Percentiles rank a stretch among this genome's conserved stretches.
Evolutionary conservation across 2,329 filamentous ascomycete genomes (phyloP).

Genomic region (Pseudodiploospora longispora): DNA sequence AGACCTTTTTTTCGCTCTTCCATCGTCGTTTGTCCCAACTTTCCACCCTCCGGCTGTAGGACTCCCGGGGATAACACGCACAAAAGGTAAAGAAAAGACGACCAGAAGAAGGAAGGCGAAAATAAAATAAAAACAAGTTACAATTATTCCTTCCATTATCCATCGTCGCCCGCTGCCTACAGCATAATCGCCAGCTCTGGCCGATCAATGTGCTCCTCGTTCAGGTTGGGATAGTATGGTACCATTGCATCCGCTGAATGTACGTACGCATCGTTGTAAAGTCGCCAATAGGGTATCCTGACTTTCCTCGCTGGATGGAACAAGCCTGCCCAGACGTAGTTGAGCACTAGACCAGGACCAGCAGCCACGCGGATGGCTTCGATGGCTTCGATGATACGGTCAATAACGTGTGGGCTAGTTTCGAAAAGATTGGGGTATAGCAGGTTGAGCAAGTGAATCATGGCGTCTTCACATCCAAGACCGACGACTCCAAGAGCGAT

Average conservation of each 20-base stretch:
- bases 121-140: too few relatives aligned
- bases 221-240: constrained; percentile 85
- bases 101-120: too few relatives aligned
- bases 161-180: constrained; percentile 32
- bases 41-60: too few relatives aligned
- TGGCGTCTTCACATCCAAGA: constrained; percentile 93
- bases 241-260: constrained; percentile 91
- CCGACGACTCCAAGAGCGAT: constrained; percentile 96
- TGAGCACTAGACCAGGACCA: constrained; percentile 86
- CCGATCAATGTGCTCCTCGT: constrained; percentile 70
- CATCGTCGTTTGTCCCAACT: too few relatives aligned
- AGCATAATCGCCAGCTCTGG: constrained; percentile 78
- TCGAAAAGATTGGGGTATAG: constrained; percentile 97
- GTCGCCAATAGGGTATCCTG: constrained; percentile 85
- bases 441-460: constrained; percentile 94
- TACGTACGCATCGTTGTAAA: constrained; percentile 97
- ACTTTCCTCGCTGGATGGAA: constrained; percentile 98
- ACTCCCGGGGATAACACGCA: too few relatives aligned
- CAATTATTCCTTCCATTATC: background rate
- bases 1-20: too few relatives aligned
- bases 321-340: constrained; percentile 95
- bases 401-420: constrained; percentile 95
- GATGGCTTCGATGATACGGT: constrained; percentile 94
- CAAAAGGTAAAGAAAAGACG: too few relatives aligned
- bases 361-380: constrained; percentile 92